These are phyloP conservation scores for Groenewaldozyma auringiensis DNA, from an alignment of 1,139 yeast genomes.

Conservation along the genomic window DNA sequence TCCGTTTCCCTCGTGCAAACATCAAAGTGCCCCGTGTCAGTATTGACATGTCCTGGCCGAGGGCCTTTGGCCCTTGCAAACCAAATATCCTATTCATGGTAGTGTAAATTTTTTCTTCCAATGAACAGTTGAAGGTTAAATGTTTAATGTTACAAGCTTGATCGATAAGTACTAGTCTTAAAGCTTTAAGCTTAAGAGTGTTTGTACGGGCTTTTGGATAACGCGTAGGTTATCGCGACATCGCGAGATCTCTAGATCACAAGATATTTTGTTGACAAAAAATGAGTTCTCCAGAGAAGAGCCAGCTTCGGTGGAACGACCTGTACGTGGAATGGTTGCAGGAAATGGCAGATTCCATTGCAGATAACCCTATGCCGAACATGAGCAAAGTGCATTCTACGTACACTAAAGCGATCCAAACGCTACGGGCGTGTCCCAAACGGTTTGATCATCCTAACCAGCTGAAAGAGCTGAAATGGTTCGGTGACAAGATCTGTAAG, in stretches of 20 bases:
- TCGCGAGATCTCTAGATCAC: too few species aligned
- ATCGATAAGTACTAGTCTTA: too few species aligned
- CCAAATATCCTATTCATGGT: not conserved
- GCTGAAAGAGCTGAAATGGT: conserved; percentile 43
- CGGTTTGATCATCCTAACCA: conserved; percentile 45
- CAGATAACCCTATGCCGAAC: not conserved
- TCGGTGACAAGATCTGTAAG: conserved; percentile 57
- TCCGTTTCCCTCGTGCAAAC: conserved; percentile 37
- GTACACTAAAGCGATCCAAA: conserved; percentile 43
- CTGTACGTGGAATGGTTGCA: conserved; percentile 1
- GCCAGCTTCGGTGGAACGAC: not conserved
- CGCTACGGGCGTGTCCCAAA: conserved; percentile 38
- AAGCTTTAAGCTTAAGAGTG: too few species aligned
- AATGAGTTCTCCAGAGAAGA: not conserved
- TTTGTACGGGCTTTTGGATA: too few species aligned
- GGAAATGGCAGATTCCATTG: not conserved
- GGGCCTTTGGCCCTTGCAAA: not conserved
- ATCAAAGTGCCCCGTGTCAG: conserved; percentile 1
- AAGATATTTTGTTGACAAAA: too few species aligned
- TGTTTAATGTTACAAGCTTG: not conserved
- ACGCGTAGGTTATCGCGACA: too few species aligned
- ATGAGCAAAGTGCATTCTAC: conserved; percentile 27
- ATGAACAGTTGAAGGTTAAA: not conserved
- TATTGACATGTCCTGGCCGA: not conserved
- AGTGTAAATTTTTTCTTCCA: not conserved